These are phyloP conservation scores for Phytophthora podocarpi DNA, from an alignment of 352 stramenopile genomes.

Conservation along the genomic window DNA sequence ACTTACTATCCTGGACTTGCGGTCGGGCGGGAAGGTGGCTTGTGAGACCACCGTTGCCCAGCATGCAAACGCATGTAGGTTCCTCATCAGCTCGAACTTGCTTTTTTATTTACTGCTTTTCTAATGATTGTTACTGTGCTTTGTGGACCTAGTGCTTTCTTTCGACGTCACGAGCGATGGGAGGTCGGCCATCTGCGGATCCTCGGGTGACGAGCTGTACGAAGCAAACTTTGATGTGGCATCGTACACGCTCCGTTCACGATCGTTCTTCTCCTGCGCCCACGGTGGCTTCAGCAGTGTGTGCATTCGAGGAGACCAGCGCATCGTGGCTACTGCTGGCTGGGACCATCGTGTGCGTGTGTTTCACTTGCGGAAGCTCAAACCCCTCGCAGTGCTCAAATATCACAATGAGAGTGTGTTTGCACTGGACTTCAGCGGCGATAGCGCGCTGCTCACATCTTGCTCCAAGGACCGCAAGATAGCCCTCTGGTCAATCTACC, in stretches of 20 bases:
- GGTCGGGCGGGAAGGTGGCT: slow-evolving; percentile 48
- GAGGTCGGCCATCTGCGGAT: slow-evolving; percentile 61
- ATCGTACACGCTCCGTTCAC: slow-evolving; percentile 39
- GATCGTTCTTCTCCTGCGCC: slow-evolving; percentile 61
- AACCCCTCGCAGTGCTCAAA: slow-evolving; percentile 80
- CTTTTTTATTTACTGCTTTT: background rate
- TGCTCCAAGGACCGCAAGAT: slow-evolving; percentile 83
- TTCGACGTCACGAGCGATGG: slow-evolving; percentile 71
- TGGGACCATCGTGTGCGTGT: slow-evolving; percentile 80
- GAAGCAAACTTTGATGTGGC: slow-evolving; percentile 48
- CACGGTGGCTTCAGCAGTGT: slow-evolving; percentile 72
- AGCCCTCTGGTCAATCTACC: slow-evolving; percentile 80
- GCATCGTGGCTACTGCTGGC: slow-evolving; percentile 79
- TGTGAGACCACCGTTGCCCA: slow-evolving; percentile 56
- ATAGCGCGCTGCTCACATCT: slow-evolving; percentile 66
- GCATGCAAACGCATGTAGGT: slow-evolving; percentile 59
- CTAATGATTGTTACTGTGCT: slow-evolving; percentile 3
- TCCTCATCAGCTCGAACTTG: background rate
- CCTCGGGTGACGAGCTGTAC: slow-evolving; percentile 60
- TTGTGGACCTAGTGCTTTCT: slow-evolving; percentile 53
- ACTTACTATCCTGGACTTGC: slow-evolving; percentile 70
- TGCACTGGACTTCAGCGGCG: slow-evolving; percentile 64
- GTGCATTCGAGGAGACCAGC: slow-evolving; percentile 68
- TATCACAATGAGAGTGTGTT: slow-evolving; percentile 84
- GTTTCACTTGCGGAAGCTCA: slow-evolving; percentile 77